Base-by-base conservation (phyloP, 2,329 filamentous ascomycete species). In the Cladobotryum protrusum region DNA sequence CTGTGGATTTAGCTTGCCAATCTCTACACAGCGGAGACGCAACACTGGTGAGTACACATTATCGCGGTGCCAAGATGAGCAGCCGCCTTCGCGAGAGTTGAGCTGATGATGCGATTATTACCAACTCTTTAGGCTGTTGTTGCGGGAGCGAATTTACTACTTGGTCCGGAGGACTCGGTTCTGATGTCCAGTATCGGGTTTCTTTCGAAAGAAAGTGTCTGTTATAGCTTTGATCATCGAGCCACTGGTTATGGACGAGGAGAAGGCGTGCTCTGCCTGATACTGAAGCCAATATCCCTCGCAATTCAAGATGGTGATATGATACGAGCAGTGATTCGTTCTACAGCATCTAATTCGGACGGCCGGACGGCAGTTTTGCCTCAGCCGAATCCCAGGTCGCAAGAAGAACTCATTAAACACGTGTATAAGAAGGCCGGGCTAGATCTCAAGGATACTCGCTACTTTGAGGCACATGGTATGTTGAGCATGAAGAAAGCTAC, bases 221-320 rank as follows among this genome's bases (percentile, higher is more conserved):
- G 58, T 11, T 61, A 59, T 37, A 62, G 59, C 14, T 69, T 65
- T 14, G 66, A 68, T n/a, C 40, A 57, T 11, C 50, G 62, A 0
- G 66, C 60, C 0, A 61, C 65, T 19, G 66, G 67, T 0, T 68
- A 66, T 36, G 61, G 55, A 3, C 53, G 64, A 11, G 66, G 43
- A n/a, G 73, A 78, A 54, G 62, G 67, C n/a, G 41, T 55, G 1
- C 48, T 49, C 1, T 63, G 67, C 0, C 54, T 83, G 0, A 61
- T 82, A 0, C 54, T 84, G 0, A 83, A 83, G 58, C 65, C 60
- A 1, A 57, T 82, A 1, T 62, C 59, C 5, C 60, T 68, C 1
- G 81, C 81, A 0, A 49, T 82, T 4, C 60, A 41, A 14, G 59
- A 71, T 52, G 65, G 67, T 2, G 62, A 72, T 46, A 63, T 61